Base-by-base conservation (phyloP, 768 basidiomycete species). In the Leccinum fibrillosum region DNA sequence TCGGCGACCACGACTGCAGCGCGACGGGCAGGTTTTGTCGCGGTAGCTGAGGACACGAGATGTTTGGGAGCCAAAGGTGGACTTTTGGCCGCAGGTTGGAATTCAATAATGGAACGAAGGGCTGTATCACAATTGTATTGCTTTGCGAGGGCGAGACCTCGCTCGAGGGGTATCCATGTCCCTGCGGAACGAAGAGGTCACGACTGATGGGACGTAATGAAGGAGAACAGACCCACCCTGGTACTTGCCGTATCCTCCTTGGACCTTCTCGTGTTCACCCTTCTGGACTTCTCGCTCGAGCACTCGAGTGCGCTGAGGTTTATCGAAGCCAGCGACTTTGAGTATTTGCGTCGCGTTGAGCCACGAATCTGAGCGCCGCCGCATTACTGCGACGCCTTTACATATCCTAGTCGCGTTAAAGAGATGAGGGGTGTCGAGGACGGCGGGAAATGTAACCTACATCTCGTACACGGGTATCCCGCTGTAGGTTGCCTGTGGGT, bases 241-340 rank as follows among this genome's bases (percentile, higher is more conserved):
- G 71, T 98, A 98, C 76, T 99, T 99, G 64, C 97, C 97, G 73
- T 98, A 99, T 2, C 97, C 97, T 23, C 97, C 97, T 73, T 99
- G 97, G 0, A 99, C 95, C 72, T 99, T 99, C 76, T 98, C 96
- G 73, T 99, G 97, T 66, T 94, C 92, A 26, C 95, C 97, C 72
- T 98, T 98, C 72, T 99, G 97, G 7, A 99, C 88, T 75, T 99
- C 97, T 63, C 97, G 85, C 74, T 99, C 97, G 47, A 99, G 82
- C 15, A 99, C 95, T 55, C 97, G 87, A 58, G 97, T 99, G 51
- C 97, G 81, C 71, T 98, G 97, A 1, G 97, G 97, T 72, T 99
- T 99, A 77, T 99, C 97, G 66, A 98, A 98, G 10, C 96, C 97
- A 28, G 95, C 97, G 65, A 99, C 96, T 74, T 99, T 99, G 69